Base-by-base conservation (phyloP, 2,329 filamentous ascomycete genomes). In the Bipolaris sorokiniana region DNA sequence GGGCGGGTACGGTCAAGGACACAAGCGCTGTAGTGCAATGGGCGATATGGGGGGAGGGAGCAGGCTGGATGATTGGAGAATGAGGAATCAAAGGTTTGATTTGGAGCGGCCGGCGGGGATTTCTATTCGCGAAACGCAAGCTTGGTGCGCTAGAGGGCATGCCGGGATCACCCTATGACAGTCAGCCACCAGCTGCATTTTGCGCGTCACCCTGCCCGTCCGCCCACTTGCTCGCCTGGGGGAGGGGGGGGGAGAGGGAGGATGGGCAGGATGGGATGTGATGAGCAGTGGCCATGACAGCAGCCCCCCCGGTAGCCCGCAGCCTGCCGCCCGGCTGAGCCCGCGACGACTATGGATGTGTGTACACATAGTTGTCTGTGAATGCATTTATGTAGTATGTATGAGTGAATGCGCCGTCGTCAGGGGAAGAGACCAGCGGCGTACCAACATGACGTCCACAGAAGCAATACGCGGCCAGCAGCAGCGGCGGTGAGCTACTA, bases 41-140 rank as follows among this genome's bases (percentile, higher is more conserved):
- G 42, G 26, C 18, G 40, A 41, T 41, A 44, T 28, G 41, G 41
- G 42, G 23, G 16, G 26, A 57, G 23, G 16, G 26, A 57, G 61
- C 54, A 66, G 53, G 42, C 38, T 41, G 38, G 42, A 20, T 49
- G 69, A 72, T 68, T 71, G 68, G 70, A 68, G 56, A 63, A 56
- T 58, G 54, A 56, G 61, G 59, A 46, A 52, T 42, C 34, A 53
- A 53, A 41, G 44, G 51, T 41, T 41, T 52, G 49, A 46, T 53
- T 44, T 53, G 51, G 66, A 66, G 63, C 59, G 63, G 54, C 44
- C 56, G 59, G 55, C 61, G 53, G 48, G 47, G 47, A 47, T 50
- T 55, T 51, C 48, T 51, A 55, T 55, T 55, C 53, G 40, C 57
- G 61, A 51, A 59, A 62, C 63, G 64, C 50, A 49, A 54, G 51